phyloP scores from a whole-genome alignment of 441 rosid species.

The Adansonia grandidieri region DNA sequence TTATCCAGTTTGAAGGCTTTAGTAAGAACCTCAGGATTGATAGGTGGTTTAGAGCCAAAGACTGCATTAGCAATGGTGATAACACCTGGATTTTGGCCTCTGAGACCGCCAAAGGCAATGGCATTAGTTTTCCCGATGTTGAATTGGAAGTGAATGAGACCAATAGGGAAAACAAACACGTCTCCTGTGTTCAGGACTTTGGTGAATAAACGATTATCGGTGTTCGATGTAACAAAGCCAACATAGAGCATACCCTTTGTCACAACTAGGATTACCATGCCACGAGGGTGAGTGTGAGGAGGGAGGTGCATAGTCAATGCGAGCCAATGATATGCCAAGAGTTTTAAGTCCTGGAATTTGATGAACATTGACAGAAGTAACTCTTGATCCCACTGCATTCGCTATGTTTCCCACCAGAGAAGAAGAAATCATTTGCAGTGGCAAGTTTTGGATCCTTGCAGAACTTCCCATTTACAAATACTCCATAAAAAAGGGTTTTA shows the following conservation, averaged over 20 bases:
- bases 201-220: conserved; percentile 31
- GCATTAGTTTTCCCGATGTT: conserved; percentile 34
- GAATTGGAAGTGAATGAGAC: conserved; percentile 46
- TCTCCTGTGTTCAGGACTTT: conserved; percentile 39
- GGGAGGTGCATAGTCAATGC: conserved; percentile 58
- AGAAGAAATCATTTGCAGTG: conserved; percentile 45
- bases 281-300: conserved; percentile 57
- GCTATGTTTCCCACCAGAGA: conserved; percentile 44
- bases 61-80: conserved; percentile 44
- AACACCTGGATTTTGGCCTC: conserved; percentile 45
- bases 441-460: conserved; percentile 51
- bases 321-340: conserved; percentile 47
- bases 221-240: conserved; percentile 56
- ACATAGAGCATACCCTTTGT: conserved; percentile 46
- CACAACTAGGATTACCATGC: conserved; percentile 41
- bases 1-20: conserved; percentile 42
- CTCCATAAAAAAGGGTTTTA: conserved; percentile 29
- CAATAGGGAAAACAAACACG: conserved; percentile 42
- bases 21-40: conserved; percentile 34
- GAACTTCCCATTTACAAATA: conserved; percentile 60
- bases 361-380: conserved; percentile 43
- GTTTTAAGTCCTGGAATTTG: conserved; percentile 53
- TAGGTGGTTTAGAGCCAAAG: conserved; percentile 35
- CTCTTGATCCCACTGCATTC: conserved; percentile 46
- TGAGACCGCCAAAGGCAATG: conserved; percentile 38